Evolutionary conservation across 2,329 filamentous ascomycete genomes (phyloP), one percentile per base, ranked within the genome.

Genomic region (Pestalotiopsis sp.): DNA sequence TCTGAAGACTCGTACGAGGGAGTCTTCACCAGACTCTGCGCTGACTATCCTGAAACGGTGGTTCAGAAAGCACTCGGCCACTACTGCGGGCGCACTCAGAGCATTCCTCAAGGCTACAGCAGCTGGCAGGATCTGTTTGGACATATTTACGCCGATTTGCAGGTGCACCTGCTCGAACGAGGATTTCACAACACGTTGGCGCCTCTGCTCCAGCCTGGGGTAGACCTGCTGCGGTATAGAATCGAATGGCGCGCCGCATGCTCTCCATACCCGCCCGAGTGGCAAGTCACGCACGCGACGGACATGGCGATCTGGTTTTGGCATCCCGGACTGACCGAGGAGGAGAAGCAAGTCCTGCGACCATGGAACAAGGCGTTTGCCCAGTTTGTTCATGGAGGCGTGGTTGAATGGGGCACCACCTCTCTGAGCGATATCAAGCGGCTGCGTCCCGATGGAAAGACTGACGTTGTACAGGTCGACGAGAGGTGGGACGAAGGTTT

Each of bases 281-380:
- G 60, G 65, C 67, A 67, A 9, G 69, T 70, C 4, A 69, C 67
- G 0, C 69, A 70, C 20, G 64, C 65, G 4, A 69, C 67, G 3
- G 69, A 70, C 20, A 67, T 66, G 57, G 55, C 65, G 7, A 69
- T 70, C 45, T 70, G 69, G 69, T 69, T 70, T 27, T 70, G 69
- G 69, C 59, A 64, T 20, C 64, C 64, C 7, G 69, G 61, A 27
- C 25, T 70, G 41, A 70, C 67, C 6, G 52, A 36, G 11, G 11
- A 70, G 23, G 67, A 70, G 3, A 69, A 70, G 25, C 13, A 49
- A 14, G 27, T 64, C 12, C 45, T 70, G 25, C 38, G 31, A 27
- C 52, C 64, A 1, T 70, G 69, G 69, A 70, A 69, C 64, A 39
- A 70, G 36, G 58, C 64, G 2, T 61, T 70, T 13, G 67, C 69